A percentile compares a stretch with the other conserved stretches of the same genome.
Evolutionary conservation across 305 asterid genomes (phyloP).

Genomic region (Solanum hybrid): DNA sequence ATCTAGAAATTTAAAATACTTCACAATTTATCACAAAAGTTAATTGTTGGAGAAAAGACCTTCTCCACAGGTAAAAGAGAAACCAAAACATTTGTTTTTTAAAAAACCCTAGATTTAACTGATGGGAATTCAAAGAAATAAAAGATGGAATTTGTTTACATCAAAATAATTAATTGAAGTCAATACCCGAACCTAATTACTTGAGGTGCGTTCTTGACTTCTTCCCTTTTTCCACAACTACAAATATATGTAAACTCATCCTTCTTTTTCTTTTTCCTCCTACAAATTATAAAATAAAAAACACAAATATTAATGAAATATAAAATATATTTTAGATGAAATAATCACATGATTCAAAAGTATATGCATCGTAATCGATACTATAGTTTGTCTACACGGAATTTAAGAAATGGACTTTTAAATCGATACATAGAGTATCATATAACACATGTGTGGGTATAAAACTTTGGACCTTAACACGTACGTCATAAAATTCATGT

Average conservation of each 20-base stretch:
- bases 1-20: neutral
- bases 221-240: conserved; percentile 18
- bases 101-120: neutral
- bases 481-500: neutral
- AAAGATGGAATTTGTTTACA: neutral
- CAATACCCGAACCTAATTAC: conserved; percentile 88
- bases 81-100: neutral
- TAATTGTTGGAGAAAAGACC: neutral
- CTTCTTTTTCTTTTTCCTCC: conserved; percentile 11
- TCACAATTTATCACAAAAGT: neutral
- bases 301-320: neutral
- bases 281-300: neutral
- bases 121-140: neutral
- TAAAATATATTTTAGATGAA: neutral
- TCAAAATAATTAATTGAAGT: conserved; percentile 28
- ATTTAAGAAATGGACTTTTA: too few species aligned
- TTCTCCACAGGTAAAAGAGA: neutral
- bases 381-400: too few species aligned
- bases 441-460: too few species aligned
- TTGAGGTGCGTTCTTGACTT: conserved; percentile 97
- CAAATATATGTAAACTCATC: conserved; percentile 25
- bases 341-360: neutral
- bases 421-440: too few species aligned
- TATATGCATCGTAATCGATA: neutral
- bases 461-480: neutral